Conservation (phyloP, 495 filamentous ascomycete genomes). For the Neurospora sp. region DNA sequence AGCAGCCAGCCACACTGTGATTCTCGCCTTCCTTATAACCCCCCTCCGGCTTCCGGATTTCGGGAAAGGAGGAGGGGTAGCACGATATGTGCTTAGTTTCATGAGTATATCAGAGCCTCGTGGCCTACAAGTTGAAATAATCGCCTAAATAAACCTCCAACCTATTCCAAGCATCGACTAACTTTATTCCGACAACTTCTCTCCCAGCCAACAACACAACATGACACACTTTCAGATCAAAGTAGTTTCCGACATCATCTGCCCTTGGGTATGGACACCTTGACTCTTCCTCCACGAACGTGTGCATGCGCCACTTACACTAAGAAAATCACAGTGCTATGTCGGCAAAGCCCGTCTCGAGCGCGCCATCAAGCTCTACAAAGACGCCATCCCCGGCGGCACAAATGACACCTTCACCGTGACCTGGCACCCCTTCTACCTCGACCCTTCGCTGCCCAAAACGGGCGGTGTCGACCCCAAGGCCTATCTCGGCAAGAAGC, state of each 20-base stretch:
- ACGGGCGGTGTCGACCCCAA: conserved; percentile 8
- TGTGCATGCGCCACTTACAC: background rate
- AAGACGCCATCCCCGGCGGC: conserved; percentile 43
- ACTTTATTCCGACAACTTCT: background rate
- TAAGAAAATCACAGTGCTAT: conserved; percentile 50
- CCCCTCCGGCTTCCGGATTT: background rate
- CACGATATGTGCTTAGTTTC: background rate
- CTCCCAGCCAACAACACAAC: background rate
- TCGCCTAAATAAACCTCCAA: background rate
- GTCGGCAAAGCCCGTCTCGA: conserved; percentile 69
- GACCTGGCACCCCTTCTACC: conserved; percentile 70
- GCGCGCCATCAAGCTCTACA: conserved; percentile 56
- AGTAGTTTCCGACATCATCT: conserved; percentile 68
- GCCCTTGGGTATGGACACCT: conserved; percentile 53
- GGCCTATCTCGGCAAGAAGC: conserved; percentile 16
- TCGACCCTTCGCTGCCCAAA: conserved; percentile 55
- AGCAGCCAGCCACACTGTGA: background rate
- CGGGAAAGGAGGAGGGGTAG: background rate
- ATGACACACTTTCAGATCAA: conserved; percentile 76
- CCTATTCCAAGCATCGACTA: background rate
- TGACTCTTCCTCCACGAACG: background rate
- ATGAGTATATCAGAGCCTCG: background rate
- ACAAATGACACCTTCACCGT: conserved; percentile 57
- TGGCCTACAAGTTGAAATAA: background rate
- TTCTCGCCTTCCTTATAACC: background rate